A percentile compares a stretch with the other conserved stretches of the same genome.
Conservation (phyloP, 2,329 filamentous ascomycete genomes). For the Xylogone sp. region DNA sequence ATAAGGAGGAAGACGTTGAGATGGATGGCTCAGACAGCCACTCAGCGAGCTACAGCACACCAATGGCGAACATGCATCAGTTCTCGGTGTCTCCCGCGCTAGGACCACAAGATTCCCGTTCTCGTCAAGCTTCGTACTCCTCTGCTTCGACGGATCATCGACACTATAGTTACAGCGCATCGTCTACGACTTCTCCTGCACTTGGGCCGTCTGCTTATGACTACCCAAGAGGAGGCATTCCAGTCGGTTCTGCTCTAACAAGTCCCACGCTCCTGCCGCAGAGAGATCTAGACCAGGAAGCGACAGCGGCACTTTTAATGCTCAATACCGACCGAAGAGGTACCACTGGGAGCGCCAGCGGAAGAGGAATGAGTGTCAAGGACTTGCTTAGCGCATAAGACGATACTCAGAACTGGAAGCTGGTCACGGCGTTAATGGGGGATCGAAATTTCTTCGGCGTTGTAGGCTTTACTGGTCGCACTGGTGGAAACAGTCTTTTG, state of each 20-base stretch:
- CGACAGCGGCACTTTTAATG: constrained; percentile 84
- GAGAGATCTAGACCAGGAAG: constrained; percentile 56
- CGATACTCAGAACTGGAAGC: background rate
- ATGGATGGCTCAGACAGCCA: constrained; percentile 52
- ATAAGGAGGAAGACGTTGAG: constrained; percentile 52
- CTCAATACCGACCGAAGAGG: constrained; percentile 68
- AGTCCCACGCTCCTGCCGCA: constrained; percentile 55
- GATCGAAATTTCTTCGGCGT: background rate
- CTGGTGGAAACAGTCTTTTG: background rate
- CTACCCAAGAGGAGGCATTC: constrained; percentile 35
- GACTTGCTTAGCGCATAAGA: constrained; percentile 48
- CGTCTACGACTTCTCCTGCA: constrained; percentile 51
- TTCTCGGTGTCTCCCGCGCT: constrained; percentile 50
- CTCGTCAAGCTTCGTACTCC: constrained; percentile 51
- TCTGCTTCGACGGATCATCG: constrained; percentile 43
- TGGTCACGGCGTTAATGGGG: background rate
- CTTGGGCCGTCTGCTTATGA: constrained; percentile 49
- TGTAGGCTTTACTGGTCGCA: background rate
- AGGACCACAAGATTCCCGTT: constrained; percentile 39
- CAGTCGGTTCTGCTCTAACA: constrained; percentile 48
- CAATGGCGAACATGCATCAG: constrained; percentile 25
- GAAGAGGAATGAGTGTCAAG: constrained; percentile 49
- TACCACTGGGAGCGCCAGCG: constrained; percentile 22
- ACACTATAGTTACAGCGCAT: constrained; percentile 46
- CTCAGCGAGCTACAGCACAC: constrained; percentile 42